Evolutionary conservation across 2,329 filamentous ascomycete genomes (phyloP).

Genomic region (Aspergillus ruber): DNA sequence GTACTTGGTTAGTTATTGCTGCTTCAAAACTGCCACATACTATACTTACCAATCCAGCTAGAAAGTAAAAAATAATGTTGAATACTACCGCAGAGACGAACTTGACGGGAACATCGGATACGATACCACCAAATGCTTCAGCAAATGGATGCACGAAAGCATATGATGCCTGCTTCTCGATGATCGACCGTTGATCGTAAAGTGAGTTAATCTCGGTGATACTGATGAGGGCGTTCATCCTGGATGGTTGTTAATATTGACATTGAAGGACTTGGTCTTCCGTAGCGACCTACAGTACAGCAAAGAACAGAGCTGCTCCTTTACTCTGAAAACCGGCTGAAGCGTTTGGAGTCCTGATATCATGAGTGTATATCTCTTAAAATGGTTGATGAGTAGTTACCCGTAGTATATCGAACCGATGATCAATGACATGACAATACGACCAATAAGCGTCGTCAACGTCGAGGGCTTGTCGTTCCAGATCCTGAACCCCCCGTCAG

Average conservation of each 20-base stretch:
- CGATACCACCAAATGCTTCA: slow-evolving; percentile 77
- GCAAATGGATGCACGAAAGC: slow-evolving; percentile 85
- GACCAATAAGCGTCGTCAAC: slow-evolving; percentile 58
- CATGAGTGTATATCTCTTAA: slow-evolving; percentile 26
- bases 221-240: slow-evolving; percentile 52
- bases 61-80: slow-evolving; percentile 78
- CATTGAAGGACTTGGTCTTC: no score
- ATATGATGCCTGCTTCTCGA: slow-evolving; percentile 84
- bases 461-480: slow-evolving; percentile 70
- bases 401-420: slow-evolving; percentile 53
- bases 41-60: slow-evolving; percentile 59
- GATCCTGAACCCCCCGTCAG: slow-evolving; percentile 44
- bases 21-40: no score
- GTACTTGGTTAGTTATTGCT: no score
- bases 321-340: slow-evolving; percentile 70
- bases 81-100: slow-evolving; percentile 65
- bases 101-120: slow-evolving; percentile 82
- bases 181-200: slow-evolving; percentile 83
- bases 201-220: slow-evolving; percentile 74
- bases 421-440: slow-evolving; percentile 69
- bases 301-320: slow-evolving; percentile 77
- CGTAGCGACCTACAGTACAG: slow-evolving; percentile 68
- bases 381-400: slow-evolving; percentile 5
- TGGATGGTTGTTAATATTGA: slow-evolving; percentile 5
- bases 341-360: slow-evolving; percentile 62